A percentile compares a stretch with the other conserved stretches of the same genome.
phyloP scores from a whole-genome alignment of 139 green algal genomes.

The Closterium sp. region DNA sequence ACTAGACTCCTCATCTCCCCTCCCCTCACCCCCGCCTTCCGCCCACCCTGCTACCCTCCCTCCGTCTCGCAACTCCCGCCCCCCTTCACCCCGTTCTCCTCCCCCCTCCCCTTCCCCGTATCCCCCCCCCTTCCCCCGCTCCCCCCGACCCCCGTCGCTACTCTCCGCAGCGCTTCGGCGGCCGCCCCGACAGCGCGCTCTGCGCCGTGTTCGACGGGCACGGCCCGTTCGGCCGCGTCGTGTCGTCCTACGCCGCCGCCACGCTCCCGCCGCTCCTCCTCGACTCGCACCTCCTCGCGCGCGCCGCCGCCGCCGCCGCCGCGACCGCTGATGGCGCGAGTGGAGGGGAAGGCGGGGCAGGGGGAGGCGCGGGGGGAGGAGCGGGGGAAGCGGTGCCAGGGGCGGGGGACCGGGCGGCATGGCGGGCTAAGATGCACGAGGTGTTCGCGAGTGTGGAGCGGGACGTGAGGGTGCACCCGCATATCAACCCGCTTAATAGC shows the following conservation, averaged over 20 bases:
- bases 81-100: not conserved
- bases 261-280: not conserved
- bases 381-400: not conserved
- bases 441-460: not conserved
- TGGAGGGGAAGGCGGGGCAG: not conserved
- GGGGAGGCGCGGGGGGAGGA: too few species aligned
- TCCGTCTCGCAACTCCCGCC: not conserved
- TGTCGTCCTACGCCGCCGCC: not conserved
- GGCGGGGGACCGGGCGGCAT: not conserved
- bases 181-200: not conserved
- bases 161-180: not conserved
- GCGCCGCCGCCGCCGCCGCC: too few species aligned
- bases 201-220: not conserved
- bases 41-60: too few species aligned
- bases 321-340: too few species aligned
- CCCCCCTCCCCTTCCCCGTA: too few species aligned
- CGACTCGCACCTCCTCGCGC: not conserved
- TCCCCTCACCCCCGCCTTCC: not conserved
- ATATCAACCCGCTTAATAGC: not conserved
- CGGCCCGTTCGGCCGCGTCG: not conserved
- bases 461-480: not conserved
- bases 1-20: too few species aligned
- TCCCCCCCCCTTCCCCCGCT: not conserved
- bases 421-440: not conserved
- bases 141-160: not conserved